These are phyloP conservation scores for Pleurotus platypus DNA, from an alignment of 768 basidiomycete species.

Conservation along the genomic window DNA sequence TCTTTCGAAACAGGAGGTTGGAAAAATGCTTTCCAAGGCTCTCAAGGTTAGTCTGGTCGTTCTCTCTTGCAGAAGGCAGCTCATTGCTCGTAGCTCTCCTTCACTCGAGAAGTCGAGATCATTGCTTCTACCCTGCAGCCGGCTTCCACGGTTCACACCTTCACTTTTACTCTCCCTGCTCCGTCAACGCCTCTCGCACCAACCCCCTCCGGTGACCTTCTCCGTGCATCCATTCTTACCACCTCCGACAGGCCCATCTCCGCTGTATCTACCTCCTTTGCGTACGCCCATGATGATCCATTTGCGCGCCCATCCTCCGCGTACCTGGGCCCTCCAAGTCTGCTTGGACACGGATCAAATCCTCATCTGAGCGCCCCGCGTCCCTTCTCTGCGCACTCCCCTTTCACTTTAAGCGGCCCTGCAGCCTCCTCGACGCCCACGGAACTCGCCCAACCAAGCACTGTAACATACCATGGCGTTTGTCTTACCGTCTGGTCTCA, in stretches of 20 bases:
- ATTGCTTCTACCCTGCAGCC: slow-evolving; percentile 95
- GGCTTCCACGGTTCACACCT: slow-evolving; percentile 87
- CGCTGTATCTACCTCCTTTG: slow-evolving; percentile 56
- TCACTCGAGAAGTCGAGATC: slow-evolving; percentile 89
- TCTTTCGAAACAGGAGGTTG: slow-evolving; percentile 81
- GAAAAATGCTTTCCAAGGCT: slow-evolving; percentile 87
- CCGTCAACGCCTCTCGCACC: slow-evolving; percentile 75
- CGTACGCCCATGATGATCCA: slow-evolving; percentile 78
- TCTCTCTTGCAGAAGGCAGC: slow-evolving; percentile 8
- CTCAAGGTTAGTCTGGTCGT: slow-evolving; percentile 59
- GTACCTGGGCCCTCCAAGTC: slow-evolving; percentile 74
- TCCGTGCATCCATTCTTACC: slow-evolving; percentile 73
- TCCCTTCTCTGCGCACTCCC: slow-evolving; percentile 24
- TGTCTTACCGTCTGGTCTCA: slow-evolving; percentile 96
- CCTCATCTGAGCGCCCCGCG: slow-evolving; percentile 25
- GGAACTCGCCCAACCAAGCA: slow-evolving; percentile 24
- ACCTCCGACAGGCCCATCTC: slow-evolving; percentile 59
- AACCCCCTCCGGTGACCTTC: slow-evolving; percentile 64
- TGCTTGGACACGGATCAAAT: slow-evolving; percentile 45
- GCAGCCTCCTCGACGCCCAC: slow-evolving; percentile 17
- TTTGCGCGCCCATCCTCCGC: slow-evolving; percentile 78
- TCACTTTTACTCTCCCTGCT: slow-evolving; percentile 83
- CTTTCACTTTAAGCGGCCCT: slow-evolving; percentile 26
- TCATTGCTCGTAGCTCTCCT: slow-evolving; percentile 61
- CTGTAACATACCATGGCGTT: slow-evolving; percentile 82